These are phyloP conservation scores for Monosporozyma unispora DNA, from an alignment of 805 yeast species.

Conservation along the genomic window DNA sequence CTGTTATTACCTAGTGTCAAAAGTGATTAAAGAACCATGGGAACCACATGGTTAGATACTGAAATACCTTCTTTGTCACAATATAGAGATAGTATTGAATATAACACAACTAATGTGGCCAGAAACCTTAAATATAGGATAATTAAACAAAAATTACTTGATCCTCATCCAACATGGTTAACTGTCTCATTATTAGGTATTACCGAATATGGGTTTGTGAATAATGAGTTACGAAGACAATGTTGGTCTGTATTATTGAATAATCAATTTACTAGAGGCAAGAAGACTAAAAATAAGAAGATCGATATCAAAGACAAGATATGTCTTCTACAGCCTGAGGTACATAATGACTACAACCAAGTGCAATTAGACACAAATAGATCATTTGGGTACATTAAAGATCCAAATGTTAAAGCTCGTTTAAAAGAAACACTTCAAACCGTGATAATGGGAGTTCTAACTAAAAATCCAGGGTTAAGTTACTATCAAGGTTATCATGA, in stretches of 20 bases:
- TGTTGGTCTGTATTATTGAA: conserved; percentile 28
- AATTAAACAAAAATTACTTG: background rate
- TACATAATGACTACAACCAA: conserved; percentile 69
- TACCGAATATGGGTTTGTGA: conserved; percentile 21
- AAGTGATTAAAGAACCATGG: background rate
- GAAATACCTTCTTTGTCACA: background rate
- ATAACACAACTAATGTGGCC: conserved; percentile 7
- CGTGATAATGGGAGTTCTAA: conserved; percentile 45
- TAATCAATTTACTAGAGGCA: conserved; percentile 8
- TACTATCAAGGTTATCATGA: conserved; percentile 96
- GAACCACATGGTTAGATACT: background rate
- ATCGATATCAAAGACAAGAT: background rate
- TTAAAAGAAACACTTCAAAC: conserved; percentile 21
- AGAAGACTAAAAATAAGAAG: background rate
- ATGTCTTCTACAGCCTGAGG: background rate
- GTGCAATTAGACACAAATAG: conserved; percentile 70
- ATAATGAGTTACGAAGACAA: conserved; percentile 10
- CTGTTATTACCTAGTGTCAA: too few relatives aligned
- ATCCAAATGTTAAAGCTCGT: conserved; percentile 14
- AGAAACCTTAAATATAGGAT: conserved; percentile 12
- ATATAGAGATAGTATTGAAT: background rate
- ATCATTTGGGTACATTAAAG: conserved; percentile 39
- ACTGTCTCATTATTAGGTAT: conserved; percentile 16
- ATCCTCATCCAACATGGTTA: background rate
- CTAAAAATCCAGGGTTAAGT: conserved; percentile 50